Conservation (phyloP, 2,329 filamentous ascomycete species). For the Cytospora mali region DNA sequence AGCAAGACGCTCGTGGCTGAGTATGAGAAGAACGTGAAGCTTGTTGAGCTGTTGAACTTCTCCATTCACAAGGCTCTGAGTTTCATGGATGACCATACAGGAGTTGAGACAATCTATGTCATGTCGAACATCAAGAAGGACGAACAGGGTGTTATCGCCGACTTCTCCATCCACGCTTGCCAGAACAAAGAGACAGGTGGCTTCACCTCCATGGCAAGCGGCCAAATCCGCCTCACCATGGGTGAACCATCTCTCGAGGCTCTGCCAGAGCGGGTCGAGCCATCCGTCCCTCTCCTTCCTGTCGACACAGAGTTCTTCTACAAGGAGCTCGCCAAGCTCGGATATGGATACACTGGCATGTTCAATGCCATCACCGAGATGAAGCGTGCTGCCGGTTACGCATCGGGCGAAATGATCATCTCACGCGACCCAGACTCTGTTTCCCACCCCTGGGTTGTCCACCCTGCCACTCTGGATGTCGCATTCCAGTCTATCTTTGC, state of each 20-base stretch:
- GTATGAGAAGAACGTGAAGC: background rate
- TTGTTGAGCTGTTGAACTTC: slow-evolving; percentile 31
- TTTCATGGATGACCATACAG: slow-evolving; percentile 26
- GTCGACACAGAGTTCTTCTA: too few relatives aligned
- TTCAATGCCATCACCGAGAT: slow-evolving; percentile 21
- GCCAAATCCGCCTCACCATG: too few relatives aligned
- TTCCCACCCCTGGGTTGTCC: slow-evolving; percentile 15
- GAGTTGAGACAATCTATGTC: slow-evolving; percentile 20
- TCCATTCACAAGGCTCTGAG: slow-evolving; percentile 29
- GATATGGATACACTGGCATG: slow-evolving; percentile 21
- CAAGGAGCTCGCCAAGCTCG: slow-evolving; percentile 22
- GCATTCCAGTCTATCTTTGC: slow-evolving; percentile 20
- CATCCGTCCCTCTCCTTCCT: too few relatives aligned
- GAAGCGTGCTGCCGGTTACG: too few relatives aligned
- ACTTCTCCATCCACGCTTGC: too few relatives aligned
- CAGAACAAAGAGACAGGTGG: too few relatives aligned
- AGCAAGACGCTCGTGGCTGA: slow-evolving; percentile 4
- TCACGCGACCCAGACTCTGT: too few relatives aligned
- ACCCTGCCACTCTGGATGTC: slow-evolving; percentile 19
- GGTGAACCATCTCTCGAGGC: too few relatives aligned
- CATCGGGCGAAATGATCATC: too few relatives aligned
- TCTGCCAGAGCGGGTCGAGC: too few relatives aligned
- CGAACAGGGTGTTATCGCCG: too few relatives aligned
- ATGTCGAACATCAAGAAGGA: background rate
- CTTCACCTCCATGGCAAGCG: too few relatives aligned